These are phyloP conservation scores for Ascochyta pisi DNA, from an alignment of 2,329 filamentous ascomycete species.

Conservation along the genomic window DNA sequence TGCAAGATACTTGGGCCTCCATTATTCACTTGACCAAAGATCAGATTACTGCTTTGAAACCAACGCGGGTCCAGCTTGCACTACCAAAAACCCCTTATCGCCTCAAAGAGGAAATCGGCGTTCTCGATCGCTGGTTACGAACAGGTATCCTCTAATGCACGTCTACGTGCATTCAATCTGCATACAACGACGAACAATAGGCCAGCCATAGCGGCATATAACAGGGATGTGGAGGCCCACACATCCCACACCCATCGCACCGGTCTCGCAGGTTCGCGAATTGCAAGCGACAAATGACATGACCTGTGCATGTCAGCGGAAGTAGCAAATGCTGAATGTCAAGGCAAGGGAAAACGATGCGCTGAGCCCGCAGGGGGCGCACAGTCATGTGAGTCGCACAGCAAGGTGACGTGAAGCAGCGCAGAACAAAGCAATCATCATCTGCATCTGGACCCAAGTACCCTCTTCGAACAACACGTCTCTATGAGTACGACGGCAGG, in stretches of 20 bases:
- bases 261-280: conserved; percentile 1
- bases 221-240: conserved; percentile 2
- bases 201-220: conserved; percentile 1
- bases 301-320: conserved; percentile 6
- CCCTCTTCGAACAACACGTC: not conserved
- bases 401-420: not conserved
- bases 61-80: not conserved
- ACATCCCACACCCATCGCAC: not conserved
- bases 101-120: not conserved
- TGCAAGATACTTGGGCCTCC: not conserved
- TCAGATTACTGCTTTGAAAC: not conserved
- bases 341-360: not conserved
- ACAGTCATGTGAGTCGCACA: conserved; percentile 5
- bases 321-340: not conserved
- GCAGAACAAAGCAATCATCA: not conserved
- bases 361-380: not conserved
- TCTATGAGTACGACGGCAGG: not conserved
- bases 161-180: not conserved
- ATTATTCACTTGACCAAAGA: not conserved
- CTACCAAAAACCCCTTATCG: not conserved
- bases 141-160: not conserved
- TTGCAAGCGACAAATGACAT: conserved; percentile 6
- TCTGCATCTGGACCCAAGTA: not conserved
- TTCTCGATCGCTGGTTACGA: not conserved
- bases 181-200: not conserved